Evolutionary conservation across 2,329 filamentous ascomycete genomes (phyloP).

Genomic region (Xylaria sp.): DNA sequence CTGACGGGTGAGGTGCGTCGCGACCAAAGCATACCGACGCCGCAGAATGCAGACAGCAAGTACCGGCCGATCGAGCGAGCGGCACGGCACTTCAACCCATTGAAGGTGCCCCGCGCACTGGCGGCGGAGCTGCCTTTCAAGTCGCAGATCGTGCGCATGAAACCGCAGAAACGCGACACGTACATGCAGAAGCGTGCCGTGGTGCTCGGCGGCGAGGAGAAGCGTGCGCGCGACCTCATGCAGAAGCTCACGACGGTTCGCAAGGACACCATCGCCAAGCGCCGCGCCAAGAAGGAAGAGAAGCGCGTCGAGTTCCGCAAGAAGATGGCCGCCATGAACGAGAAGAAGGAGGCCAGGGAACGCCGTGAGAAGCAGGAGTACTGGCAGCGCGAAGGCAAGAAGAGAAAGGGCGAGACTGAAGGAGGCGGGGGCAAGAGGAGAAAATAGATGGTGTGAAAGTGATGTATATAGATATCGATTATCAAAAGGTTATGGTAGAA

Average conservation of each 20-base stretch:
- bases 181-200: constrained; percentile 97
- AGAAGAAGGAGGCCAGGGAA: constrained; percentile 86
- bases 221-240: constrained; percentile 84
- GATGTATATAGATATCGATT: not conserved
- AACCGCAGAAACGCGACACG: constrained; percentile 78
- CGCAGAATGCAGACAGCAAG: constrained; percentile 80
- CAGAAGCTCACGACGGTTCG: constrained; percentile 89
- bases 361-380: constrained; percentile 92
- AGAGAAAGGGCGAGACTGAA: constrained; percentile 54
- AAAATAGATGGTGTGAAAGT: constrained; percentile 9
- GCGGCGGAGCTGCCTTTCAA: constrained; percentile 89
- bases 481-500: not conserved
- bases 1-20: constrained; percentile 89
- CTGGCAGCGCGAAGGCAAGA: constrained; percentile 88
- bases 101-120: constrained; percentile 77
- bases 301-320: constrained; percentile 78
- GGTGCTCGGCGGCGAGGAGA: constrained; percentile 84
- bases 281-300: constrained; percentile 86
- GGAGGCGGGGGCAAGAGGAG: constrained; percentile 48
- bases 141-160: constrained; percentile 83
- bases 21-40: constrained; percentile 75
- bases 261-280: constrained; percentile 88
- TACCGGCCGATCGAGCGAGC: constrained; percentile 75
- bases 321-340: constrained; percentile 79
- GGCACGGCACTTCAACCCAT: constrained; percentile 77